Percentiles rank a stretch among this genome's conserved stretches.
These are phyloP conservation scores for Kluyveromyces sp. DNA, from an alignment of 1,139 yeast species.

Conservation along the genomic window DNA sequence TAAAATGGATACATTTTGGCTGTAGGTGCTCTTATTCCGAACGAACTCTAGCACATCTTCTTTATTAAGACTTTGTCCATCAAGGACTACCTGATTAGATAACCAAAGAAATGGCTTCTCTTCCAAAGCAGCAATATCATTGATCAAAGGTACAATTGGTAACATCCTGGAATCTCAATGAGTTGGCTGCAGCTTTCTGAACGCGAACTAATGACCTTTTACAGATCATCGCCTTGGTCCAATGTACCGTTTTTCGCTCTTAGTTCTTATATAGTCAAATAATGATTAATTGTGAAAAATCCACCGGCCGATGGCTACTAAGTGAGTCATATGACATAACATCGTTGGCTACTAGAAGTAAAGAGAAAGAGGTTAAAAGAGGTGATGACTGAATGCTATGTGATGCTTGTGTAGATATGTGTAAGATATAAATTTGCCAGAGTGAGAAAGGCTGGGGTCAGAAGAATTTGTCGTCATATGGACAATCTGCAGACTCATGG, in stretches of 20 bases:
- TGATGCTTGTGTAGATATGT: too few species aligned
- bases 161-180: conserved; percentile 9
- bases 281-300: background rate
- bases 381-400: too few species aligned
- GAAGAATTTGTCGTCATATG: conserved; percentile 28
- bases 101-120: conserved; percentile 21
- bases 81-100: conserved; percentile 23
- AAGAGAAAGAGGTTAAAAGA: too few species aligned
- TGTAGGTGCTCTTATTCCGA: conserved; percentile 9
- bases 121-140: conserved; percentile 14
- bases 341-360: too few species aligned
- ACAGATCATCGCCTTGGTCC: background rate
- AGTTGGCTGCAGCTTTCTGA: background rate
- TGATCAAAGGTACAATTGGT: conserved; percentile 27
- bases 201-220: background rate
- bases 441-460: background rate
- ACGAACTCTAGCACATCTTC: conserved; percentile 16
- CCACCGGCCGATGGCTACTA: background rate
- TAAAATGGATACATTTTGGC: conserved; percentile 17
- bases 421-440: too few species aligned
- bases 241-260: background rate
- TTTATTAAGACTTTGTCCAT: conserved; percentile 15
- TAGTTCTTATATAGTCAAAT: background rate
- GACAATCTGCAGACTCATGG: conserved; percentile 81
- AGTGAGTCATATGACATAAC: background rate